Base-by-base conservation (phyloP, 208 protist genomes). In the Blastocrithidia nonstop region DNA sequence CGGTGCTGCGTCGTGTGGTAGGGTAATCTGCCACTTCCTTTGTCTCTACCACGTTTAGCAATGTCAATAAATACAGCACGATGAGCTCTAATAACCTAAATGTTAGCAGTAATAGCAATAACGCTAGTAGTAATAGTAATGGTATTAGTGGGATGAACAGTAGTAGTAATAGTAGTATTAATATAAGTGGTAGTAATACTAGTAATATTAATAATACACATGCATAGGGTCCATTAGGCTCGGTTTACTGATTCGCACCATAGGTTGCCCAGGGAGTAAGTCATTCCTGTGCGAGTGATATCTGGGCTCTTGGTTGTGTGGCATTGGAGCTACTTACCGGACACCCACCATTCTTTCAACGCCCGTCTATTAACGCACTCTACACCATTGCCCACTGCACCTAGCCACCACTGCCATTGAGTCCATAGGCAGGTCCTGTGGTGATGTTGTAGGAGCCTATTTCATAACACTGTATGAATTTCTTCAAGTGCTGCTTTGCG, bases 161-260 rank as follows among this genome's bases (percentile, higher is more conserved):
- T n/a, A n/a, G n/a, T n/a, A n/a, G n/a, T n/a, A n/a, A n/a, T n/a
- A n/a, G n/a, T n/a, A n/a, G n/a, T n/a, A 35, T n/a, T 11, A 35
- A 35, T 35, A 35, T n/a, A n/a, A 35, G 11, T 15, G n/a, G 11
- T 11, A n/a, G 11, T 35, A n/a, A 11, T 11, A 11, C 11, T n/a
- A n/a, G 29, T 35, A 11, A n/a, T 35, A 11, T 11, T n/a, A n/a
- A 35, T n/a, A n/a, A 35, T 11, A n/a, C 29, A 15, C 11, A 11
- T 35, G 29, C n/a, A 21, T 8, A n/a, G 11, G 13, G 8, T 8
- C 11, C 38, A 25, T 13, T 43, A 0, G 82, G 82, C 8, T 87
- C 82, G n/a, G 59, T 85, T 13, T 88, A 87, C 54, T 92, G 78
- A 75, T 77, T 82, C 57, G 70, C 82, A 9, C 82, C 82, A 11